Base-by-base conservation (phyloP, 768 basidiomycete species). In the Lactarius sp. region DNA sequence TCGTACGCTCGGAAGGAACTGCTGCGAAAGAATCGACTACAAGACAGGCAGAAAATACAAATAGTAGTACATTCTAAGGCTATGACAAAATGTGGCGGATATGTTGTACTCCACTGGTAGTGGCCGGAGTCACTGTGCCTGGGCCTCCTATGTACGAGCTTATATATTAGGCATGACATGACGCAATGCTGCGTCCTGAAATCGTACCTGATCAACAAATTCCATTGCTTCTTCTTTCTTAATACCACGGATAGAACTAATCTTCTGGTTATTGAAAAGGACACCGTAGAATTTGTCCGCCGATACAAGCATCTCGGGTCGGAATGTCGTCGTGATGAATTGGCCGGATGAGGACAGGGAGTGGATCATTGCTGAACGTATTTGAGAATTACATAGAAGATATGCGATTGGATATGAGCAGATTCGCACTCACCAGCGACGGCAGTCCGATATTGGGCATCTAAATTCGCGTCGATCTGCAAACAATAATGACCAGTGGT, bases 201-300 rank as follows among this genome's bases (percentile, higher is more conserved):
- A 75, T 79, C 47, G 14, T 52, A 85, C 88, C 81, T 90, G 88
- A 71, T 98, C 96, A 33, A 98, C 91, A 74, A 98, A 98, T 70
- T 94, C 88, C 81, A 87, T 86, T 4, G 95, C 95, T 69, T 97
- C 90, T 68, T 95, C 94, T 50, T 88, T 82, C 68, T 85, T 89
- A 75, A 98, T 98, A 42, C 84, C 81, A 41, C 87, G 81, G 51
- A 98, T 94, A 0, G 90, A 90, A 59, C 90, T 93, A 62, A 98
- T 88, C 73, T 98, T 98, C 72, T 96, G 92, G 69, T 90, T 92
- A 75, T 96, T 93, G 78, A 97, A 98, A 63, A 96, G 76, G 10
- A 98, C 97, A 14, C 97, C 97, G 66, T 98, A 98, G 73, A 96
- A 98, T 72, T 96, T 94, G 74, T 98, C 95, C 0, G 95, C 94